phyloP scores from a whole-genome alignment of 2,329 filamentous ascomycete genomes.

The Beauveria pseudobassiana region DNA sequence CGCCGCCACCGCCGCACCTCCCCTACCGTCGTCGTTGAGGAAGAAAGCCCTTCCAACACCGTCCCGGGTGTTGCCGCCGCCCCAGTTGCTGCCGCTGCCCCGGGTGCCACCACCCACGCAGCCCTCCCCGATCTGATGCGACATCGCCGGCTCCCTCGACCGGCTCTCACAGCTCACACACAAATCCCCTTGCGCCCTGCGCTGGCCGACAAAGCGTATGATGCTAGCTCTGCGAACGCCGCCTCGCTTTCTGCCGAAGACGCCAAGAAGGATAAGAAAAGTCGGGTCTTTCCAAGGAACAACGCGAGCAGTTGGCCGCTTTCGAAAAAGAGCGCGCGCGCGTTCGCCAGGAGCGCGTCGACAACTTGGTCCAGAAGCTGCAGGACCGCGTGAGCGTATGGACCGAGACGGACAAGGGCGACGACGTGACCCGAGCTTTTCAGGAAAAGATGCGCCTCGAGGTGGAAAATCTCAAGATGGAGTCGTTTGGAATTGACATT shows the following conservation, averaged over 20 bases:
- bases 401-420: conserved; percentile 91
- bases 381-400: conserved; percentile 85
- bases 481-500: conserved; percentile 94
- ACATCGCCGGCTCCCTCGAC: conserved; percentile 35
- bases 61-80: background rate
- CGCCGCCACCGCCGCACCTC: conserved; percentile 20
- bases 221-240: conserved; percentile 55
- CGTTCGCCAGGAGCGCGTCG: conserved; percentile 83
- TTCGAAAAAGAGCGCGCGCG: conserved; percentile 80
- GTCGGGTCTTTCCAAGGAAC: conserved; percentile 78
- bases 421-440: conserved; percentile 81
- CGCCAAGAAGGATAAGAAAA: conserved; percentile 69
- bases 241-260: conserved; percentile 59
- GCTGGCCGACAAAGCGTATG: conserved; percentile 74
- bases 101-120: conserved; percentile 7
- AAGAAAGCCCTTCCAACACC: conserved; percentile 22
- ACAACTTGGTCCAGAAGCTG: conserved; percentile 76
- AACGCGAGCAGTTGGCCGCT: conserved; percentile 82
- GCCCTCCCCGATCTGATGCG: conserved; percentile 26
- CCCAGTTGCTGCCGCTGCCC: conserved; percentile 5
- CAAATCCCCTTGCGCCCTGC: conserved; percentile 73
- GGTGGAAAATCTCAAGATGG: conserved; percentile 98
- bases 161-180: conserved; percentile 35
- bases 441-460: conserved; percentile 91
- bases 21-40: conserved; percentile 35